Evolutionary conservation across 2,329 filamentous ascomycete genomes (phyloP).

Genomic region (Trichoderma brevicompactum): DNA sequence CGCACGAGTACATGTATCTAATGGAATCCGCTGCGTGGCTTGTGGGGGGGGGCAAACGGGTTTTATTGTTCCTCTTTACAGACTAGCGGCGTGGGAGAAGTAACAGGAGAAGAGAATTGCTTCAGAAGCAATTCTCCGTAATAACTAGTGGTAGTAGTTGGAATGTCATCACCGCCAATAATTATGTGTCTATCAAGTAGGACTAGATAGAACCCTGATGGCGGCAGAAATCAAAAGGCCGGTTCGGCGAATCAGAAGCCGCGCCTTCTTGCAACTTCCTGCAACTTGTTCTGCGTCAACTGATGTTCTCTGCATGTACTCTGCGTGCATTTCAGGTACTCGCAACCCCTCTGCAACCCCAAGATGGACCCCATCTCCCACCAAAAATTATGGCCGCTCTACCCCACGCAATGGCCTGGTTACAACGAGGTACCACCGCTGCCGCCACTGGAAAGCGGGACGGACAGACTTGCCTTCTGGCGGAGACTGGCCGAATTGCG

Average conservation of each 20-base stretch:
- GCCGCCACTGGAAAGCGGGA: neutral
- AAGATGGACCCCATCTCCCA: neutral
- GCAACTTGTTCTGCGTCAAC: too few species aligned
- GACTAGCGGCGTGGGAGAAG: conserved; percentile 7
- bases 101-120: neutral
- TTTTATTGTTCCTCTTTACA: neutral
- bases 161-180: too few species aligned
- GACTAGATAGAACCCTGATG: conserved; percentile 2
- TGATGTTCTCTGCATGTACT: neutral
- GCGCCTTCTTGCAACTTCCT: too few species aligned
- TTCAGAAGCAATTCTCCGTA: neutral
- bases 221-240: neutral
- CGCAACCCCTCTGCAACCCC: neutral
- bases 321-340: neutral
- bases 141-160: neutral
- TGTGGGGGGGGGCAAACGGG: neutral
- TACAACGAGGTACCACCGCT: conserved; percentile 7
- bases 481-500: neutral
- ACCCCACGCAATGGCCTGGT: conserved; percentile 1
- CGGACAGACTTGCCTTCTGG: conserved; percentile 24
- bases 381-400: neutral
- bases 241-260: too few species aligned
- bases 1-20: neutral
- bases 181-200: too few species aligned
- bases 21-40: too few species aligned